phyloP scores from a whole-genome alignment of 805 yeast species.

The Brettanomyces nanus region DNA sequence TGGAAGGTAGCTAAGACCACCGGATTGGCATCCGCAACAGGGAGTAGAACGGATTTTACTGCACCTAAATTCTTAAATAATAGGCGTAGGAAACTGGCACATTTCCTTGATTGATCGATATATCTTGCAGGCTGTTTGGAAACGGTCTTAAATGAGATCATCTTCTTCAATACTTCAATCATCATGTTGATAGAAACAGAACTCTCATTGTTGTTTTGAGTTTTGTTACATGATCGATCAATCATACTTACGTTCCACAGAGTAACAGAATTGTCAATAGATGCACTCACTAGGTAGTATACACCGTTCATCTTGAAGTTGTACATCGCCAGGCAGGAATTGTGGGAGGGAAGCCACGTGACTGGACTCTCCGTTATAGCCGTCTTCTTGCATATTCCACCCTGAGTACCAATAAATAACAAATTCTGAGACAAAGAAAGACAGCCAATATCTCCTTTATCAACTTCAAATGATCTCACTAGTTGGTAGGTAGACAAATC shows the following conservation, averaged over 20 bases:
- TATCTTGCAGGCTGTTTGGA: conserved; percentile 62
- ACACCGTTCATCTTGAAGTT: conserved; percentile 33
- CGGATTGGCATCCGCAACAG: conserved; percentile 77
- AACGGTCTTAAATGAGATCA: conserved; percentile 69
- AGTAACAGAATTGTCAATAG: conserved; percentile 57
- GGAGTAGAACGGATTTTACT: conserved; percentile 52
- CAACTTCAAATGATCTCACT: conserved; percentile 35
- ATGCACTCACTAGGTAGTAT: conserved; percentile 56
- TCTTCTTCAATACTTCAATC: conserved; percentile 49
- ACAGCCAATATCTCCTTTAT: conserved; percentile 49
- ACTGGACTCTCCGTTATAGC: neutral
- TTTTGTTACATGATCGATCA: conserved; percentile 4
- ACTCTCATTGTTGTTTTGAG: neutral
- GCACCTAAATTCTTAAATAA: conserved; percentile 67
- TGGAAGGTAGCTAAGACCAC: conserved; percentile 69
- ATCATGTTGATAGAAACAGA: conserved; percentile 38
- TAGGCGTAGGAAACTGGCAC: conserved; percentile 67
- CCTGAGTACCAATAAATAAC: conserved; percentile 52
- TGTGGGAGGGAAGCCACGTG: conserved; percentile 1
- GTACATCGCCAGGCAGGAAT: conserved; percentile 44
- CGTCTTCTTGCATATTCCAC: conserved; percentile 16
- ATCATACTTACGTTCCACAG: conserved; percentile 54
- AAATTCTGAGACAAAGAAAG: conserved; percentile 48
- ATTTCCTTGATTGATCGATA: conserved; percentile 74
- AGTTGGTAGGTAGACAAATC: conserved; percentile 77